These are phyloP conservation scores for Poa annua DNA, from an alignment of 176 grass and related monocot species.

Conservation along the genomic window DNA sequence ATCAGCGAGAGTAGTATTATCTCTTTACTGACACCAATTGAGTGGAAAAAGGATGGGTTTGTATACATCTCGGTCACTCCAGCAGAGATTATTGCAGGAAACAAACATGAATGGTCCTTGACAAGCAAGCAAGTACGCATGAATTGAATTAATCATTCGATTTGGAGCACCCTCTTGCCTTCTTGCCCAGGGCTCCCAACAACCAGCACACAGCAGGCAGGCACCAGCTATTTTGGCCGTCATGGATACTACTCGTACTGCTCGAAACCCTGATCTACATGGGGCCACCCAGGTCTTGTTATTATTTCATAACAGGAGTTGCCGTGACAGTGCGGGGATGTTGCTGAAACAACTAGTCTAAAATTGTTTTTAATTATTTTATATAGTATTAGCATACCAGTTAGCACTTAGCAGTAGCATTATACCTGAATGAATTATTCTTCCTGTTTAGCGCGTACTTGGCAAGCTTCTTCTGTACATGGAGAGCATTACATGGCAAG, in stretches of 20 bases:
- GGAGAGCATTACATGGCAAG: conserved; percentile 29
- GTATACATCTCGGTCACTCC: neutral
- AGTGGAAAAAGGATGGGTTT: too few species aligned
- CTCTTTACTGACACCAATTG: too few species aligned
- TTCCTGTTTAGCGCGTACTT: neutral
- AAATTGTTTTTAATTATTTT: neutral
- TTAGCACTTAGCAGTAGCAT: neutral
- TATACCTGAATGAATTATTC: neutral
- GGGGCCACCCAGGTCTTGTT: neutral
- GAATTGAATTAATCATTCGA: too few species aligned
- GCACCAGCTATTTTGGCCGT: neutral
- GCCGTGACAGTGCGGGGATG: neutral
- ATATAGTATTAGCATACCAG: neutral
- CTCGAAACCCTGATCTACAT: neutral
- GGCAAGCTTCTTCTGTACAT: neutral
- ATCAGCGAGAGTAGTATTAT: too few species aligned
- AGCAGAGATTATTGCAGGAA: neutral
- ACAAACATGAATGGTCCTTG: neutral
- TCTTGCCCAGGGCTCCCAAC: neutral
- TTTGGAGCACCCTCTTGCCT: too few species aligned
- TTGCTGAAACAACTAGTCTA: neutral
- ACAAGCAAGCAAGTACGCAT: neutral
- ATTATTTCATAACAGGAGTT: neutral
- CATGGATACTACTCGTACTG: neutral
- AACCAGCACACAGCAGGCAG: conserved; percentile 11